Evolutionary conservation across 176 grass and related monocot species (phyloP), one percentile per base, ranked within the genome.

Genomic region (Musa schizocarpa): DNA sequence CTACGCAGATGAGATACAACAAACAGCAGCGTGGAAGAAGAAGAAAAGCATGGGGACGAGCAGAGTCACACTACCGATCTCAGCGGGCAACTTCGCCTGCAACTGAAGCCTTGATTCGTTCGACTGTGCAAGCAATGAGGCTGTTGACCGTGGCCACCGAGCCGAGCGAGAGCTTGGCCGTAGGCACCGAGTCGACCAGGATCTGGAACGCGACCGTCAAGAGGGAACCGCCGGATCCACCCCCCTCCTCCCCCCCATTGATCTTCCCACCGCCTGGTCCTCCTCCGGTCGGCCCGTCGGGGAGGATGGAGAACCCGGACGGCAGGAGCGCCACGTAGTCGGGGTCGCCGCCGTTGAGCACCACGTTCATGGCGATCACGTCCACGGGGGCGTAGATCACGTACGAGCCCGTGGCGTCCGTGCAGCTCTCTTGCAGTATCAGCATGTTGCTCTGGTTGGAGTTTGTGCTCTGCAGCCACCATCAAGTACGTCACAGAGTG

Each of bases 161-260:
- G 9, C 92, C 92, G 13, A 96, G 81, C 0, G 92, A 96, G 7
- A 96, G 82, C 79, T 92, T 96, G 54, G 92, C 92, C 16, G 92
- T 89, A 24, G 92, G 92, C 19, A 83, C 82, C 0, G 89, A 92
- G 76, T 96, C 92, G 6, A 96, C 92, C 11, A 96, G 81, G 54
- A 96, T 92, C 81, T 96, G 92, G 77, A 96, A 96, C 16, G 92
- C 92, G 24, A 96, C 87, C 0, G 92, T 90, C 48, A 96, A 85
- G 14, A 96, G 85, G 9, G 89, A 96, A 0, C 92, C 92, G 4
- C 52, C 53, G 11, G 72, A 57, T 4, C 72, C 72, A 7, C 14
- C 23, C 12, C n/a, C 52, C 13, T 13, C 72, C 29, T 9, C 34
- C 67, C 65, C 65, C 3, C 64, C 23, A 8, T 43, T 43, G 34